These are phyloP conservation scores for Schoenoplectus tabernaemontani DNA, from an alignment of 202 grass and related monocot species.

Conservation along the genomic window DNA sequence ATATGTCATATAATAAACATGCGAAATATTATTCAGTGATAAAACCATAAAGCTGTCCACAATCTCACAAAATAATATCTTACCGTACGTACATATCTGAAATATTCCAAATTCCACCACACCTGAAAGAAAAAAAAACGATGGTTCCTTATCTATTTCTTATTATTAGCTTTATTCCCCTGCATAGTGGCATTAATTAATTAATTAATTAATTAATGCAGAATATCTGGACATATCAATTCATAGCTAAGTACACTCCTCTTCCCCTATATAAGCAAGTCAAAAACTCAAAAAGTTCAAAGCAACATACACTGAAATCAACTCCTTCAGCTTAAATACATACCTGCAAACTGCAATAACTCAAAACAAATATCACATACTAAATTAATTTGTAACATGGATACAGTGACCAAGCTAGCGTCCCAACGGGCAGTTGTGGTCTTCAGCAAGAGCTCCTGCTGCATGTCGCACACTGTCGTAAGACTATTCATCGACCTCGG, in stretches of 20 bases:
- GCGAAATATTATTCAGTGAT: background rate
- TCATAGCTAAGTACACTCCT: background rate
- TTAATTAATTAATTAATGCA: background rate
- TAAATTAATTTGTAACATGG: conserved; percentile 13
- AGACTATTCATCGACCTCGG: conserved; percentile 39
- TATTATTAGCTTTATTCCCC: background rate
- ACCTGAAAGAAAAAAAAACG: background rate
- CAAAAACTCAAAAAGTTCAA: background rate
- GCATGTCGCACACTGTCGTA: conserved; percentile 53
- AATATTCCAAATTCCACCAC: conserved; percentile 9
- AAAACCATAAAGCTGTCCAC: background rate
- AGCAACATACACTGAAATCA: background rate
- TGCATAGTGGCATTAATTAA: background rate
- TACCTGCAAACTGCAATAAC: background rate
- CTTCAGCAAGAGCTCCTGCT: conserved; percentile 59
- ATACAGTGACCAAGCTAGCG: conserved; percentile 36
- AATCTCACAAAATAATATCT: background rate
- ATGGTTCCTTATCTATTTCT: background rate
- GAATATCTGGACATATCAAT: background rate
- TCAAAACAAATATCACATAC: background rate
- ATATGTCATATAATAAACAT: background rate
- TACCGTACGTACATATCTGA: conserved; percentile 4
- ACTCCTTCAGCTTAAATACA: background rate
- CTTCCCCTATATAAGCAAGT: background rate
- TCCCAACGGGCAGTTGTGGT: conserved; percentile 44